A percentile compares a stretch with the other conserved stretches of the same genome.
Conservation (phyloP, 768 basidiomycete genomes). For the Tricholoma flavovirens region DNA sequence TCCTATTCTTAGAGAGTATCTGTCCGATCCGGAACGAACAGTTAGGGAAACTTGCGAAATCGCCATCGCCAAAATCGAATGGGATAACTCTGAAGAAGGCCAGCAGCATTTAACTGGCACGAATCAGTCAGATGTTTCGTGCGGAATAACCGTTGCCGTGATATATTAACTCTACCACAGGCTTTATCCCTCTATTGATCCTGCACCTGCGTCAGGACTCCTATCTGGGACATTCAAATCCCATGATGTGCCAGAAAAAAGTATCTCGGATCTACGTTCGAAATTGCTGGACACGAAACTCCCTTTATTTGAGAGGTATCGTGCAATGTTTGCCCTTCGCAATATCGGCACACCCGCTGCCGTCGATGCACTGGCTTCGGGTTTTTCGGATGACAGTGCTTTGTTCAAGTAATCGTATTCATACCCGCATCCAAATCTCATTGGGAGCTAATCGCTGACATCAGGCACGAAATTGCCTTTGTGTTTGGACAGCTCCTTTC, state of each 20-base stretch:
- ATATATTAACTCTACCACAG: conserved; percentile 29
- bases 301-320: conserved; percentile 87
- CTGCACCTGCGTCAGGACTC: conserved; percentile 72
- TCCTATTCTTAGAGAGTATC: conserved; percentile 64
- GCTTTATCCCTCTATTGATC: conserved; percentile 79
- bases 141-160: conserved; percentile 9
- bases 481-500: conserved; percentile 95
- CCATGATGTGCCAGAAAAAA: conserved; percentile 40
- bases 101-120: conserved; percentile 34
- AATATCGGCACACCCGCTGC: conserved; percentile 86
- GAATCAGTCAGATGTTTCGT: conserved; percentile 34
- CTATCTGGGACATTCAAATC: conserved; percentile 49
- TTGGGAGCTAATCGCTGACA: neutral
- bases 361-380: conserved; percentile 85
- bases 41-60: conserved; percentile 97
- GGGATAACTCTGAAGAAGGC: conserved; percentile 80
- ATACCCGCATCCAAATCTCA: neutral
- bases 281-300: conserved; percentile 61
- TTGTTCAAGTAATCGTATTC: conserved; percentile 78
- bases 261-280: conserved; percentile 49
- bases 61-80: conserved; percentile 90
- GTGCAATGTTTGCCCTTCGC: conserved; percentile 96
- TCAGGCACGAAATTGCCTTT: conserved; percentile 97
- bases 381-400: conserved; percentile 84
- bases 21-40: conserved; percentile 62